These are phyloP conservation scores for Clarkia xantiana DNA, from an alignment of 345 rosid species.

Conservation along the genomic window DNA sequence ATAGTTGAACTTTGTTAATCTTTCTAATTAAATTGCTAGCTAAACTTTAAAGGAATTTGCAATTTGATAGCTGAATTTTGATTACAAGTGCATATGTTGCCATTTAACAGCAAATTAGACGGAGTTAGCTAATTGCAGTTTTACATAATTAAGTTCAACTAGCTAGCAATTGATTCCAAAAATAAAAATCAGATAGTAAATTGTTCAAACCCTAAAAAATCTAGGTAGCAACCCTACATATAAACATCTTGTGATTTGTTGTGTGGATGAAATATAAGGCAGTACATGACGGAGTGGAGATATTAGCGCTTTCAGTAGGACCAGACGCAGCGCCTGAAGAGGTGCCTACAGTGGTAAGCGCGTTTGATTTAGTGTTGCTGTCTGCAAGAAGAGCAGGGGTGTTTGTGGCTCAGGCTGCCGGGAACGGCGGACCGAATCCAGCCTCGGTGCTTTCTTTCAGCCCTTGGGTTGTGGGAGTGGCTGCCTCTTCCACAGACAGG, in stretches of 20 bases:
- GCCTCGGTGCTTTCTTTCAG: slow-evolving; percentile 56
- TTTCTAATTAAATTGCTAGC: too few species aligned
- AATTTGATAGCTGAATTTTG: too few species aligned
- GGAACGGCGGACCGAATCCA: slow-evolving; percentile 55
- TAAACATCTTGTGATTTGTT: too few species aligned
- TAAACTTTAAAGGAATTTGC: too few species aligned
- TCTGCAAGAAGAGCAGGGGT: slow-evolving; percentile 59
- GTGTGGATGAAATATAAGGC: slow-evolving; percentile 28
- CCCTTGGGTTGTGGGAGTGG: slow-evolving; percentile 71
- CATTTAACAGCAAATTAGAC: too few species aligned
- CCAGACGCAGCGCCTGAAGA: slow-evolving; percentile 62
- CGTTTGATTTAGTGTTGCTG: slow-evolving; percentile 47
- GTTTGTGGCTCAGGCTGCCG: slow-evolving; percentile 78
- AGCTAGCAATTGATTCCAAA: too few species aligned
- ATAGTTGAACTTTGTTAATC: too few species aligned
- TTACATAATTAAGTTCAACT: too few species aligned
- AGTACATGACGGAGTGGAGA: slow-evolving; percentile 53
- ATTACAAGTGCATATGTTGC: too few species aligned
- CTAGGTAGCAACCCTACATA: too few species aligned
- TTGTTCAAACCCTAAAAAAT: not conserved
- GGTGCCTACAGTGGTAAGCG: slow-evolving; percentile 38
- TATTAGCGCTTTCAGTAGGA: slow-evolving; percentile 48
- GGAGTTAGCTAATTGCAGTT: too few species aligned
- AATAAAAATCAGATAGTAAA: too few species aligned
- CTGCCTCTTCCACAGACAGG: slow-evolving; percentile 51